These are phyloP conservation scores for Noccaea bulbosa DNA, from an alignment of 345 rosid species.

Conservation along the genomic window DNA sequence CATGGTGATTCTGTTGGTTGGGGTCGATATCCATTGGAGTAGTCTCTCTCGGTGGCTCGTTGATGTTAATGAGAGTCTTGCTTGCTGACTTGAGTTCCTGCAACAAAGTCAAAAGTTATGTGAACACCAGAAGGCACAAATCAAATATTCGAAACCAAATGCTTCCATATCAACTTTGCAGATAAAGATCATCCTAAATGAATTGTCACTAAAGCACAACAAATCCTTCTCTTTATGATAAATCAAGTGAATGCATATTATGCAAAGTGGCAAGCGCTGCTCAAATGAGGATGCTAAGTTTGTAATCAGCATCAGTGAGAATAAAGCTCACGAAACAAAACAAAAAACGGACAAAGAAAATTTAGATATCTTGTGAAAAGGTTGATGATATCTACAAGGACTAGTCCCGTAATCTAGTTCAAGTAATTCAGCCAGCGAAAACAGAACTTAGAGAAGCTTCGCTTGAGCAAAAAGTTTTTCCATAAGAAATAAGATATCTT, in stretches of 20 bases:
- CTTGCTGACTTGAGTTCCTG: slow-evolving; percentile 50
- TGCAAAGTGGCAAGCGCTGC: slow-evolving; percentile 9
- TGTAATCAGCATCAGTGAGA: slow-evolving; percentile 5
- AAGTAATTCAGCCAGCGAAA: slow-evolving; percentile 17
- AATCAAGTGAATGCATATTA: slow-evolving; percentile 15
- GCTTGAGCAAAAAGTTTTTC: slow-evolving; percentile 1
- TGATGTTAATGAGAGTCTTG: slow-evolving; percentile 43
- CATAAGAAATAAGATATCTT: slow-evolving; percentile 15
- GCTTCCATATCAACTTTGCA: not conserved
- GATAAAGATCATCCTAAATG: not conserved
- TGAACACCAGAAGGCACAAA: not conserved
- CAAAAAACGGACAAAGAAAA: not conserved
- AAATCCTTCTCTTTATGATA: slow-evolving; percentile 11
- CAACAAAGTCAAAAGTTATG: slow-evolving; percentile 30
- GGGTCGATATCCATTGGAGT: slow-evolving; percentile 35
- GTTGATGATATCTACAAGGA: slow-evolving; percentile 8
- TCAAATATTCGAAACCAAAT: not conserved
- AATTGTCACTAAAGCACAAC: slow-evolving; percentile 8
- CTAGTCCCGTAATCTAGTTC: slow-evolving; percentile 12
- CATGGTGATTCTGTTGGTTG: slow-evolving; percentile 30
- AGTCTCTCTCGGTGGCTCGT: slow-evolving; percentile 43
- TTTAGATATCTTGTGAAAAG: slow-evolving; percentile 8
- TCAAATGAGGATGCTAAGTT: not conserved
- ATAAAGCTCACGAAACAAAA: slow-evolving; percentile 1
- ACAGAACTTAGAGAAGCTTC: slow-evolving; percentile 28